Percentiles rank a stretch among this genome's conserved stretches.
Evolutionary conservation across 2,329 filamentous ascomycete genomes (phyloP).

Genomic region (Zymoseptoria crescenta): DNA sequence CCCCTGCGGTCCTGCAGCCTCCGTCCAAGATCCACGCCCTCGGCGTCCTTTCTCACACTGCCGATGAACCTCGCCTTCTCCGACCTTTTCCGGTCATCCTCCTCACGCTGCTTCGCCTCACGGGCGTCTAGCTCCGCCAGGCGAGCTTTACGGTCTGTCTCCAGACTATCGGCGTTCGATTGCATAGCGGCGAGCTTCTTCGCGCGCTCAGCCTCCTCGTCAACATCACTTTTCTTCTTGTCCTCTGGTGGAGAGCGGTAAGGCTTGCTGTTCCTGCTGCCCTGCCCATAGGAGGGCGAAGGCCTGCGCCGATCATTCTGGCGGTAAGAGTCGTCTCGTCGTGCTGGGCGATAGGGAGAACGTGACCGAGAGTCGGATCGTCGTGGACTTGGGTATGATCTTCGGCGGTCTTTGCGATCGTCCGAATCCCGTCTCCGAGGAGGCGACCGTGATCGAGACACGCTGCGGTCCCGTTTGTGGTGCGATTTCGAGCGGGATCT

Average conservation of each 20-base stretch:
- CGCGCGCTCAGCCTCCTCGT: slow-evolving; percentile 30
- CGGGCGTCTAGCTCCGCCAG: slow-evolving; percentile 58
- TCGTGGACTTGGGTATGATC: slow-evolving; percentile 29
- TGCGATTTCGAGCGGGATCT: slow-evolving; percentile 9
- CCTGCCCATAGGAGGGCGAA: slow-evolving; percentile 16
- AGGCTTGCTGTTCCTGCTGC: slow-evolving; percentile 10
- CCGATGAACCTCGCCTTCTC: slow-evolving; percentile 32
- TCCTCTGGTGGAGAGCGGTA: slow-evolving; percentile 23
- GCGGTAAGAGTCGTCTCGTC: slow-evolving; percentile 9
- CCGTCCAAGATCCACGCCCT: slow-evolving; percentile 24
- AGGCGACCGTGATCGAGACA: slow-evolving; percentile 33
- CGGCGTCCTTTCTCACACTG: slow-evolving; percentile 26
- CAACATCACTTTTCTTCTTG: slow-evolving; percentile 11
- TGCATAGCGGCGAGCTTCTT: slow-evolving; percentile 36
- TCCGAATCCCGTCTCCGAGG: slow-evolving; percentile 30
- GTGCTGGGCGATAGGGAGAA: slow-evolving; percentile 23
- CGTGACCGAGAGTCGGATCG: slow-evolving; percentile 30
- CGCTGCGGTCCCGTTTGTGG: slow-evolving; percentile 20
- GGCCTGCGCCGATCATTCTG: slow-evolving; percentile 11
- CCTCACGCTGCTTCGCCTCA: slow-evolving; percentile 57
- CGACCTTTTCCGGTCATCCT: slow-evolving; percentile 49
- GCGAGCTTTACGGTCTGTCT: slow-evolving; percentile 60
- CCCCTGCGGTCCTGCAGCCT: slow-evolving; percentile 19
- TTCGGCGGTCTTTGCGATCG: slow-evolving; percentile 24
- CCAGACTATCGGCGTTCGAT: slow-evolving; percentile 49